Conservation (phyloP, 2,329 filamentous ascomycete genomes). For the Aspergillus novofumigatus region DNA sequence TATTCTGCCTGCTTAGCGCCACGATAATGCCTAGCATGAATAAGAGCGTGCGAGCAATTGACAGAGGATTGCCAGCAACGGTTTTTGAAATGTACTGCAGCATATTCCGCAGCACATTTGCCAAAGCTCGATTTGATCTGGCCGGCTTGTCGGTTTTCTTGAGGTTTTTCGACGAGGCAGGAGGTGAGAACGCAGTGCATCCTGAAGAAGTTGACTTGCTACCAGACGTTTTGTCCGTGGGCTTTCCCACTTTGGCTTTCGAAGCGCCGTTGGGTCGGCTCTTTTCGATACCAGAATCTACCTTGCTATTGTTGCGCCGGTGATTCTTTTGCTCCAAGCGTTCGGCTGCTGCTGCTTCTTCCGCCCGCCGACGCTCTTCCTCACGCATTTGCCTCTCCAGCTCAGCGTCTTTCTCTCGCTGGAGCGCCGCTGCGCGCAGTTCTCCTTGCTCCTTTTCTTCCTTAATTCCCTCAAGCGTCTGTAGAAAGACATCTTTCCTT, state of each 20-base stretch:
- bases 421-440: constrained; percentile 56
- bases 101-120: constrained; percentile 46
- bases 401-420: constrained; percentile 58
- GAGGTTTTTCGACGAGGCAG: constrained; percentile 31
- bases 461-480: constrained; percentile 76
- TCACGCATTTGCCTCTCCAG: constrained; percentile 44
- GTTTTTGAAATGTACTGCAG: constrained; percentile 49
- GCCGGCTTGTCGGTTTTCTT: constrained; percentile 37
- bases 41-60: constrained; percentile 60
- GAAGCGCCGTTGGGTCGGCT: constrained; percentile 37
- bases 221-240: constrained; percentile 24
- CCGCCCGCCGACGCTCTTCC: constrained; percentile 40
- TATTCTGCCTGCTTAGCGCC: constrained; percentile 68
- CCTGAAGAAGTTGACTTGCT: constrained; percentile 21
- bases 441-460: constrained; percentile 78
- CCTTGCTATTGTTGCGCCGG: constrained; percentile 58
- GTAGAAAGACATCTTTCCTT: constrained; percentile 79
- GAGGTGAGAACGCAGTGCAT: constrained; percentile 30
- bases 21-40: constrained; percentile 76
- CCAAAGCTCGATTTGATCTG: constrained; percentile 41
- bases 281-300: constrained; percentile 66
- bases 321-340: constrained; percentile 35
- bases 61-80: constrained; percentile 53
- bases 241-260: constrained; percentile 25
- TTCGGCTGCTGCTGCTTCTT: constrained; percentile 37